Conservation (phyloP, 768 basidiomycete species). For the Asterophora parasitica region DNA sequence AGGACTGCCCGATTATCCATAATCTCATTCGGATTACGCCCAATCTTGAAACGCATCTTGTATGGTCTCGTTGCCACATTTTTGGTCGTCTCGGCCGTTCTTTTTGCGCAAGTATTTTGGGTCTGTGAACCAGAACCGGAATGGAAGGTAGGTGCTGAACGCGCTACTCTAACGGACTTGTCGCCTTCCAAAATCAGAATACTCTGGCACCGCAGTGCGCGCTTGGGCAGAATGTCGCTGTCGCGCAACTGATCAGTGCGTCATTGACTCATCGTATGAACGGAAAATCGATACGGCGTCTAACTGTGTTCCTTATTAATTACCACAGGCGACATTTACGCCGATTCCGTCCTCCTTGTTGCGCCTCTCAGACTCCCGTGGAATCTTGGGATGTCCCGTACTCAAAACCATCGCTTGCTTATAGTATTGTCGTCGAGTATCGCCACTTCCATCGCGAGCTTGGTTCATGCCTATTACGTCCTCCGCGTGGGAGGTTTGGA, state of each 20-base stretch:
- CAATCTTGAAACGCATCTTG: conserved; percentile 15
- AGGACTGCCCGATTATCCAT: conserved; percentile 35
- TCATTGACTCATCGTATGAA: too few relatives aligned
- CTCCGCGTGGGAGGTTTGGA: conserved; percentile 17
- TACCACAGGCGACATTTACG: conserved; percentile 40
- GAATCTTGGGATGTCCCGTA: conserved; percentile 26
- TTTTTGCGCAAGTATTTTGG: conserved; percentile 33
- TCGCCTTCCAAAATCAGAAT: too few relatives aligned
- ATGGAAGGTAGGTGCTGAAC: conserved; percentile 16
- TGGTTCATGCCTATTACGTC: conserved; percentile 32
- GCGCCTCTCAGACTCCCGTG: conserved; percentile 41
- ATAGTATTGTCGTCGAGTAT: conserved; percentile 41
- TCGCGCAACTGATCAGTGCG: conserved; percentile 43
- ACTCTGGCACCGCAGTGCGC: conserved; percentile 30
- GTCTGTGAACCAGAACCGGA: conserved; percentile 22
- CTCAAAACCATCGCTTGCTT: conserved; percentile 33
- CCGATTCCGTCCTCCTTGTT: conserved; percentile 37
- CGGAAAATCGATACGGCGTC: too few relatives aligned
- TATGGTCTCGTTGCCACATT: conserved; percentile 22
- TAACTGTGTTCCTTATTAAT: too few relatives aligned
- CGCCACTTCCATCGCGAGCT: conserved; percentile 31
- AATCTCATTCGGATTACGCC: conserved; percentile 35
- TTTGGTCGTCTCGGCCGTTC: conserved; percentile 21
- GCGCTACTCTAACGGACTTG: too few relatives aligned
- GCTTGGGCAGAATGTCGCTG: conserved; percentile 35